Percentiles rank a stretch among this genome's conserved stretches.
These are phyloP conservation scores for Cercospora brassicicola DNA, from an alignment of 2,329 filamentous ascomycete species.

Conservation along the genomic window DNA sequence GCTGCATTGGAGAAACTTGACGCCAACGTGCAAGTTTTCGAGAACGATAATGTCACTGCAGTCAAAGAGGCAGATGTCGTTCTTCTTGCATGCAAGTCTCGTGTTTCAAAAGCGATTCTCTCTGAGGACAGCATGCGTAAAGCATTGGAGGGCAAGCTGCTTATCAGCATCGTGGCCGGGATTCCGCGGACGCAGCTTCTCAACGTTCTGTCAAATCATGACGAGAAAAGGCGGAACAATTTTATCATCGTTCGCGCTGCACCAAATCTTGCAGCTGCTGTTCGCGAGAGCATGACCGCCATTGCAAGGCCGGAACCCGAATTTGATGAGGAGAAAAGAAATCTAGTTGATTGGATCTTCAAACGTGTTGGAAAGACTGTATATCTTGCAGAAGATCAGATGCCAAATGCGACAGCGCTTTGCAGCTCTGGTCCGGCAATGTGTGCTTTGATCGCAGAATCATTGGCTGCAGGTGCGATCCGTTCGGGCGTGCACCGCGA, in stretches of 20 bases:
- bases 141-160: conserved; percentile 74
- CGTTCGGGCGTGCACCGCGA: conserved; percentile 73
- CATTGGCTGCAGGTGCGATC: conserved; percentile 72
- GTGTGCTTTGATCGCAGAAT: conserved; percentile 73
- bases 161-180: conserved; percentile 80
- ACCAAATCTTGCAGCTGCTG: conserved; percentile 79
- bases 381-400: too few relatives aligned
- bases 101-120: conserved; percentile 69
- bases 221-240: conserved; percentile 49
- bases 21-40: conserved; percentile 63
- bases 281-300: conserved; percentile 77
- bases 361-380: conserved; percentile 66
- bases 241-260: conserved; percentile 64
- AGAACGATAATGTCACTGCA: conserved; percentile 71
- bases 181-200: conserved; percentile 65
- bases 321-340: conserved; percentile 54
- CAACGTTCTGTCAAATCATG: conserved; percentile 57
- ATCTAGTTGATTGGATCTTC: conserved; percentile 74
- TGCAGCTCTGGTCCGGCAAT: conserved; percentile 71
- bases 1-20: conserved; percentile 64
- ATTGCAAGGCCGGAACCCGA: conserved; percentile 65
- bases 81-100: conserved; percentile 69
- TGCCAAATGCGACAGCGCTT: too few relatives aligned
- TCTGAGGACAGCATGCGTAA: conserved; percentile 66
- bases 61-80: conserved; percentile 70